These are phyloP conservation scores for Trematosphaeria pertusa DNA, from an alignment of 2,329 filamentous ascomycete species.

Conservation along the genomic window DNA sequence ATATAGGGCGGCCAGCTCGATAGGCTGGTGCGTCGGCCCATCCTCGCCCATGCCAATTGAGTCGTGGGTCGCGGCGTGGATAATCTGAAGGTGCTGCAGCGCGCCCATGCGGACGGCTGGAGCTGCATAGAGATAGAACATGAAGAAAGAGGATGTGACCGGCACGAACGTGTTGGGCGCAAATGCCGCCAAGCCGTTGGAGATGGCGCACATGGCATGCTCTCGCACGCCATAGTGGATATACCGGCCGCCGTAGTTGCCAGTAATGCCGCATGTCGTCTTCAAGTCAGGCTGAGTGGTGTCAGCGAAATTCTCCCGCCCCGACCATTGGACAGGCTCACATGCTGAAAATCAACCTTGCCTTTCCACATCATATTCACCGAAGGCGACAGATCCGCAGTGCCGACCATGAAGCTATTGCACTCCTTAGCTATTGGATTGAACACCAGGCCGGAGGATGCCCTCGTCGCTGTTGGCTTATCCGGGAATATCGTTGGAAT, in stretches of 20 bases:
- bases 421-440: slow-evolving; percentile 75
- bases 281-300: slow-evolving; percentile 32
- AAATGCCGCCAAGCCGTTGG: slow-evolving; percentile 66
- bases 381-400: slow-evolving; percentile 62
- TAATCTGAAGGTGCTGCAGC: slow-evolving; percentile 61
- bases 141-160: slow-evolving; percentile 67
- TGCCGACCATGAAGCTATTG: slow-evolving; percentile 88
- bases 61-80: slow-evolving; percentile 69
- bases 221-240: slow-evolving; percentile 50
- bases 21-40: slow-evolving; percentile 68
- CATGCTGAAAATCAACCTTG: slow-evolving; percentile 60
- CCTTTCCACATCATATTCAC: slow-evolving; percentile 60
- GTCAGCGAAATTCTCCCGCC: slow-evolving; percentile 18
- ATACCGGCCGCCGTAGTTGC: slow-evolving; percentile 62
- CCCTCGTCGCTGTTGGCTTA: slow-evolving; percentile 57
- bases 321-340: slow-evolving; percentile 30
- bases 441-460: slow-evolving; percentile 58
- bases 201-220: slow-evolving; percentile 47
- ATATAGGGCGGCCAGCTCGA: slow-evolving; percentile 64
- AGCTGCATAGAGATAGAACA: slow-evolving; percentile 68
- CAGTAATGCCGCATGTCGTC: slow-evolving; percentile 59
- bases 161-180: slow-evolving; percentile 43
- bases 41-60: slow-evolving; percentile 64
- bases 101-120: slow-evolving; percentile 68
- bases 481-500: slow-evolving; percentile 60